Base-by-base conservation (phyloP, 108 stramenopile species). In the Pinguiococcus pyrenoidosus region DNA sequence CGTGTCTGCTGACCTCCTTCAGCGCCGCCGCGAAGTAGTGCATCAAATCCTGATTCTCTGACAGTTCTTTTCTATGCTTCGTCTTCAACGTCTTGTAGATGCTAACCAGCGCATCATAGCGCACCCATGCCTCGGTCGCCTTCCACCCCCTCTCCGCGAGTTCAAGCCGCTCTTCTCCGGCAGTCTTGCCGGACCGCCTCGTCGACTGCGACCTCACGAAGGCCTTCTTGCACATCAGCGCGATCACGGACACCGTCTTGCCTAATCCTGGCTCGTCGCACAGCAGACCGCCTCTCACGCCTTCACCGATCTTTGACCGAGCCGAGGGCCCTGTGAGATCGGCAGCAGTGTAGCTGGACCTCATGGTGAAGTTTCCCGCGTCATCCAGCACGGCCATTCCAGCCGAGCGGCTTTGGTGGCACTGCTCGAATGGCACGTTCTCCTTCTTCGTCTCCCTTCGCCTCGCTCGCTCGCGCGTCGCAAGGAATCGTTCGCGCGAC, bases 191-290 rank as follows among this genome's bases (percentile, higher is more conserved):
- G 9, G 3, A 1, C 12, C 55, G 7, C 14, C 27, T 36, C 23
- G 47, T 23, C 17, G 13, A 37, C 14, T 23, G n/a, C 50, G 9
- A 41, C 52, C 5, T 35, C n/a, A n/a, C n/a, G n/a, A n/a, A n/a
- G n/a, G n/a, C n/a, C n/a, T n/a, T 69, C 29, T 56, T 53, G 14
- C 69, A 42, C 22, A 74, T 22, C 24, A 82, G 63, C 2, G 82
- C 74, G 16, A 84, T 48, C 37, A 73, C 73, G 13, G 81, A 80
- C 35, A 83, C 78, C 5, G 84, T 84, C 57, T 84, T 84, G 10
- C 83, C 81, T 24, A 85, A 54, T 3, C 84, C 84, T 5, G 84
- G 84, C 30, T 80, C 82, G 58, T 85, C 84, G 21, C 74, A 80
- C 24, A 85, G 56, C 26, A 85, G 62, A 0, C 84, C 84, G 3